A percentile compares a stretch with the other conserved stretches of the same genome.
phyloP scores from a whole-genome alignment of 768 basidiomycete species.

The Suillus subalutaceus region DNA sequence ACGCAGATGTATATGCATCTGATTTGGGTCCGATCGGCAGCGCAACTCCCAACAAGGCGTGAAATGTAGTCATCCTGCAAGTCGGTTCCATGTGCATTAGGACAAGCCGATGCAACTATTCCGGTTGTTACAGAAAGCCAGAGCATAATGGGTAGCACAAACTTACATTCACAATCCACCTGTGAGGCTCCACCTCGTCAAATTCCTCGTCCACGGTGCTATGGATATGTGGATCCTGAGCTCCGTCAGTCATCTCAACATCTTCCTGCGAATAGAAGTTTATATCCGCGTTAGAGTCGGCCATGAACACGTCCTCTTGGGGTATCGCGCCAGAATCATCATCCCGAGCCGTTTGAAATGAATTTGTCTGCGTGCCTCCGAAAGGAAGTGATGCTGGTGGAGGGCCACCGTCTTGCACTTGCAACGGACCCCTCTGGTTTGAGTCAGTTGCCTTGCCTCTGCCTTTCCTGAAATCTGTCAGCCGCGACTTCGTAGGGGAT shows the following conservation, averaged over 20 bases:
- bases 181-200: slow-evolving; percentile 42
- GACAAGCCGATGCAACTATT: slow-evolving; percentile 62
- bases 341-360: slow-evolving; percentile 17
- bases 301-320: slow-evolving; percentile 16
- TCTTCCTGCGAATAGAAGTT: slow-evolving; percentile 35
- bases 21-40: slow-evolving; percentile 27
- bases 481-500: slow-evolving; percentile 19
- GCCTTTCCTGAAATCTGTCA: slow-evolving; percentile 16
- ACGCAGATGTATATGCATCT: slow-evolving; percentile 44
- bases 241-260: slow-evolving; percentile 36
- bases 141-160: background rate
- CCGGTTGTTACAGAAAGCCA: slow-evolving; percentile 9
- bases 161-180: slow-evolving; percentile 61
- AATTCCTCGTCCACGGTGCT: slow-evolving; percentile 32
- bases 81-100: slow-evolving; percentile 53
- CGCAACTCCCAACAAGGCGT: slow-evolving; percentile 48
- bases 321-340: slow-evolving; percentile 24
- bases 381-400: slow-evolving; percentile 23
- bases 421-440: background rate
- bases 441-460: slow-evolving; percentile 17
- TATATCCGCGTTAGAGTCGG: slow-evolving; percentile 19
- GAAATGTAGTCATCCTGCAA: slow-evolving; percentile 49
- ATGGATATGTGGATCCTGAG: slow-evolving; percentile 12
- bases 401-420: slow-evolving; percentile 1
- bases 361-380: slow-evolving; percentile 24